A percentile compares a stretch with the other conserved stretches of the same genome.
These are phyloP conservation scores for Cystobasidium ongulense DNA, from an alignment of 768 basidiomycete genomes.

Conservation along the genomic window DNA sequence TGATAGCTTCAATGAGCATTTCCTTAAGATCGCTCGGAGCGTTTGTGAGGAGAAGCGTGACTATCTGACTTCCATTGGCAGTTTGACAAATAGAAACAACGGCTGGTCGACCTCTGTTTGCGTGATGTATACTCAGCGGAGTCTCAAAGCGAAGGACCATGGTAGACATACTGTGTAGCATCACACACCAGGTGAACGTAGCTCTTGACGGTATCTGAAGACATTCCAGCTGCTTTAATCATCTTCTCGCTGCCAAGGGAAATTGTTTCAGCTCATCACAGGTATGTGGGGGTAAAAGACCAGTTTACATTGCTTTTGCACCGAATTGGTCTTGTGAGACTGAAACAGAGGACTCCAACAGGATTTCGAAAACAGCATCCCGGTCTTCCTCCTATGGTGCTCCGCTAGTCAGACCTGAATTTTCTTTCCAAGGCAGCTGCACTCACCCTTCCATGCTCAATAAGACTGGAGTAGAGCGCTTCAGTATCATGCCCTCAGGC, in stretches of 20 bases:
- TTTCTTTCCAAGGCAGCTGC: background rate
- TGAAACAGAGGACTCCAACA: background rate
- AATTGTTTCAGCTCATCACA: background rate
- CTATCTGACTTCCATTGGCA: slow-evolving; percentile 27
- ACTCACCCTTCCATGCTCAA: slow-evolving; percentile 28
- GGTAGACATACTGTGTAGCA: background rate
- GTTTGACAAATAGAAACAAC: slow-evolving; percentile 19
- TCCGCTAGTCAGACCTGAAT: background rate
- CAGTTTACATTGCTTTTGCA: slow-evolving; percentile 30
- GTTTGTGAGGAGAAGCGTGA: slow-evolving; percentile 28
- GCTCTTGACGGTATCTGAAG: background rate
- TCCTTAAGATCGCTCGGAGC: slow-evolving; percentile 25
- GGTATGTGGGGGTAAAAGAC: background rate
- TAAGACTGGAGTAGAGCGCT: slow-evolving; percentile 14
- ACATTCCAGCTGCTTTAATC: slow-evolving; percentile 25
- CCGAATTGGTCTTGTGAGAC: slow-evolving; percentile 24
- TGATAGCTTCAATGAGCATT: slow-evolving; percentile 25
- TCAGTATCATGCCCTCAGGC: background rate
- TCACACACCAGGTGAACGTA: slow-evolving; percentile 27
- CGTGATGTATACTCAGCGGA: background rate
- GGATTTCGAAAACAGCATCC: background rate
- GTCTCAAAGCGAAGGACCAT: no score
- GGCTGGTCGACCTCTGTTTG: slow-evolving; percentile 17
- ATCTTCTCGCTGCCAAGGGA: slow-evolving; percentile 28
- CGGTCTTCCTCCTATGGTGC: slow-evolving; percentile 7